Evolutionary conservation across 176 grass and related monocot species (phyloP), one percentile per base, ranked within the genome.

Genomic region (Aegilops tauschii): DNA sequence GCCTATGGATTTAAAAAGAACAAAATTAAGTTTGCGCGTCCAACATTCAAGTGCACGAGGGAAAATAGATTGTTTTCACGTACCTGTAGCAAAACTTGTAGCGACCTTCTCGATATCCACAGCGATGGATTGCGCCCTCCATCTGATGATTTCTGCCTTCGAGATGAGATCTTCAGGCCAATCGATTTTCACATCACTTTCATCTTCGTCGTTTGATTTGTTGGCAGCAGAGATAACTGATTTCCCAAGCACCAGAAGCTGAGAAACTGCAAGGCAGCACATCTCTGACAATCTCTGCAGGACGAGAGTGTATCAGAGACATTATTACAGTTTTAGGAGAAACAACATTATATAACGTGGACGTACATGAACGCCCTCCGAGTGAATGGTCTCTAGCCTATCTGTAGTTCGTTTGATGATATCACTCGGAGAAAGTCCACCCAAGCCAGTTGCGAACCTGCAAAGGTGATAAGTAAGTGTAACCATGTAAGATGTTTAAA

Each of bases 61-160:
- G 61, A 68, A 77, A 56, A 25, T 9, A 23, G 35, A 68, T 1
- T 21, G 10, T 21, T 62, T 71, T 25, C 29, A 71, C 10, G 20
- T 87, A 99, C 97, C 97, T 88, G 92, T 91, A 76, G 85, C 84
- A 76, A 99, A 99, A 92, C 97, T 94, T 31, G 83, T 69, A 65
- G 92, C 96, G 69, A 99, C 90, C 80, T 91, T 96, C 36, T 93
- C 81, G 47, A 99, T 87, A 86, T 96, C 94, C 65, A 69, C 76
- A 81, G 90, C 88, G 71, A 96, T 94, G 44, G 92, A 94, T 52
- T 96, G 92, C 8, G 69, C 90, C 65, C 96, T 99, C 77, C 86
- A 96, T 89, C 87, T 91, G 73, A 99, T 96, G 79, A 99, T 93
- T 71, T 93, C 94, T 86, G 97, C 97, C 94, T 99, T 99, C 59